phyloP scores from a whole-genome alignment of 306 rosid genomes.

The Citrullus amarus region DNA sequence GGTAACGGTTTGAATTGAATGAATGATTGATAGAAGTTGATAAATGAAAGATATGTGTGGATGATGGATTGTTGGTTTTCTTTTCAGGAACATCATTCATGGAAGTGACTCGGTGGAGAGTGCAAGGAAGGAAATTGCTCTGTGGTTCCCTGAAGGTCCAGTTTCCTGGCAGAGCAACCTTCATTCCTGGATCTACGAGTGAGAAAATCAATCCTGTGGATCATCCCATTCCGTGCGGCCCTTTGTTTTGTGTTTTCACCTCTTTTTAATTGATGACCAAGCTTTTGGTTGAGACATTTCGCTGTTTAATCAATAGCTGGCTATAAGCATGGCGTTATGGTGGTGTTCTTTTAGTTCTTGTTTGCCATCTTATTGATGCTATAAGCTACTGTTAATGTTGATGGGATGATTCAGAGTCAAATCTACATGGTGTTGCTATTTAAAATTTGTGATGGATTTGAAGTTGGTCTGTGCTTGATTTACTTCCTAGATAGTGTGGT shows the following conservation, averaged over 20 bases:
- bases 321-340: neutral
- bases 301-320: neutral
- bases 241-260: neutral
- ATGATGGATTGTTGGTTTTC: neutral
- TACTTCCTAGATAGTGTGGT: neutral
- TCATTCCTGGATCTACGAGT: conserved; percentile 77
- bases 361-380: neutral
- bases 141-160: conserved; percentile 89
- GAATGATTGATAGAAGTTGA: neutral
- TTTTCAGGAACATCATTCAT: conserved; percentile 75
- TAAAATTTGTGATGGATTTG: neutral
- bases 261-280: neutral
- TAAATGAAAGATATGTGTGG: neutral
- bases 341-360: neutral
- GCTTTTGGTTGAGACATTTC: neutral
- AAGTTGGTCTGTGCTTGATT: neutral
- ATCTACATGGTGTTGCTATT: no score
- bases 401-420: neutral
- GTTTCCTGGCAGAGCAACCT: conserved; percentile 63
- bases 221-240: neutral
- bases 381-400: neutral
- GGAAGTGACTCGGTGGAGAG: conserved; percentile 91
- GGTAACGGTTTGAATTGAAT: conserved; percentile 24
- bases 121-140: conserved; percentile 68
- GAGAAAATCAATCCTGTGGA: neutral